Base-by-base conservation (phyloP, 257 asterid species). In the Mitragyna speciosa region DNA sequence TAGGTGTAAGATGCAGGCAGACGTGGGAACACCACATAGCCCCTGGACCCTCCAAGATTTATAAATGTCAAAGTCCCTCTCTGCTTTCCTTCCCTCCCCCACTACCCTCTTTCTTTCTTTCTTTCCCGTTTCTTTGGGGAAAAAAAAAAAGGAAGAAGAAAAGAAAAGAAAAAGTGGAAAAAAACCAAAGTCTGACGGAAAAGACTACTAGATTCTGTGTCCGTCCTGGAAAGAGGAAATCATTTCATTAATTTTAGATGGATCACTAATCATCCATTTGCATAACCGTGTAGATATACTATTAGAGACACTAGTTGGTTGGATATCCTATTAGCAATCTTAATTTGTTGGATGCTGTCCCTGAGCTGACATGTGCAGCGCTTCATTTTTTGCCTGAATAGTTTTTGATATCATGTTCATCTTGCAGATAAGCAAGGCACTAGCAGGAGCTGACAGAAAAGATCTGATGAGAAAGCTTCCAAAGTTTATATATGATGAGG, bases 381-480 rank as follows among this genome's bases (percentile, higher is more conserved):
- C 56, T 65, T 68, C 22, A 39, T 70, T 24, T 64, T 28, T 30
- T 69, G 73, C 20, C 78, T 43, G 30, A 41, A 33, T 65, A 26
- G n/a, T 16, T 61, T 45, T n/a, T 64, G 64, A 71, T 28, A 7
- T 54, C 48, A 31, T n/a, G 49, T 31, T 31, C 72, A 36, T 61
- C 76, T 45, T 82, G 84, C 82, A 87, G 90, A 82, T 87, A 82
- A 84, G 90, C 87, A 87, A 78, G 81, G 87, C 85, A 41, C 61
- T 84, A 41, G 82, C 88, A n/a, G 88, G 81, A 80, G 65, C 87
- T 52, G 88, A 87, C 33, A 80, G 72, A 43, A 87, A 87, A 74
- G 90, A 84, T 61, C 70, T 87, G 43, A 82, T 87, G 90, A 80
- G 88, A 66, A 87, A 87, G 80, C 79, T 87, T 31, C 90, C 90